Conservation (phyloP, 768 basidiomycete species). For the Lactifluus echinatus region DNA sequence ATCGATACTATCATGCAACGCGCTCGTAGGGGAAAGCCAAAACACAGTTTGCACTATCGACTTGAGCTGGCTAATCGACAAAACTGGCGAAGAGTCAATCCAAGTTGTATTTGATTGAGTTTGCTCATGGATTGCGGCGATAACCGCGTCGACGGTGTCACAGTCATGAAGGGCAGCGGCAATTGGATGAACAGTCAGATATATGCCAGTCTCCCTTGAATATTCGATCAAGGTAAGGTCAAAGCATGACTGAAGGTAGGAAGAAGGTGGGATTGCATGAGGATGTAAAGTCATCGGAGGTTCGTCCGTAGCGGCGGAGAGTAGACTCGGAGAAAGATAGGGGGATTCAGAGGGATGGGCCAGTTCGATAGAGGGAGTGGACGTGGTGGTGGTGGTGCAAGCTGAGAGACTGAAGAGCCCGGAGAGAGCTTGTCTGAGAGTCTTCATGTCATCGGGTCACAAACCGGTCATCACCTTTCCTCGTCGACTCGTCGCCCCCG, state of each 20-base stretch:
- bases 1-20: background rate
- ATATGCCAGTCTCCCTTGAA: background rate
- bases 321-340: background rate
- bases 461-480: no score
- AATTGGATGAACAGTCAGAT: background rate
- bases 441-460: no score
- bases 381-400: no score
- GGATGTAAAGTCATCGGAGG: background rate
- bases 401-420: no score
- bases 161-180: background rate
- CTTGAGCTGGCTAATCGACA: background rate
- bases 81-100: background rate
- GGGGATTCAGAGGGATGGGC: background rate
- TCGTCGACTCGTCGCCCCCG: no score
- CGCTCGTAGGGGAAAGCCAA: background rate
- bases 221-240: background rate
- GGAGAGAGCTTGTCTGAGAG: no score
- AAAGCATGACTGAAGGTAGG: slow-evolving; percentile 2
- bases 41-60: background rate
- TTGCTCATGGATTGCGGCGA: background rate
- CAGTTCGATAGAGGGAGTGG: background rate
- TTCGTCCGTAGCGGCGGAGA: no score
- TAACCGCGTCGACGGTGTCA: background rate
- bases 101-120: background rate
- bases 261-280: background rate